These are phyloP conservation scores for Colletotrichum endophyticum DNA, from an alignment of 2,329 filamentous ascomycete genomes.

Conservation along the genomic window DNA sequence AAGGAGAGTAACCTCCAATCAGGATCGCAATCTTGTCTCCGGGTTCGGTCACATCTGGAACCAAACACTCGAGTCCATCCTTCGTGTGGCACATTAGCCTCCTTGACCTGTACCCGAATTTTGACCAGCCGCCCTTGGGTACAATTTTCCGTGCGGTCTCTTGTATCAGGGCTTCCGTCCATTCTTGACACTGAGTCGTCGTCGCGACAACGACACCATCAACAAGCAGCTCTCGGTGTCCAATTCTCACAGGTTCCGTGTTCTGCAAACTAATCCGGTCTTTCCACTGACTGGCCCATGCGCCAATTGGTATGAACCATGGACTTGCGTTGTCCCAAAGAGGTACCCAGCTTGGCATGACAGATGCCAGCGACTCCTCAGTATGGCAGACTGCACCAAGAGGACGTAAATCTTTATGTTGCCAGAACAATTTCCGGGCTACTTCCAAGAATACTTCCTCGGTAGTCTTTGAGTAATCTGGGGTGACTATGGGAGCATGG, in stretches of 20 bases:
- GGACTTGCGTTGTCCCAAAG: neutral
- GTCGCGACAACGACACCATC: neutral
- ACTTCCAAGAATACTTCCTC: neutral
- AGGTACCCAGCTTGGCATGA: neutral
- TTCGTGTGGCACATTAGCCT: neutral
- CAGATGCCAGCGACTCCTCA: neutral
- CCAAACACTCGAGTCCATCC: neutral
- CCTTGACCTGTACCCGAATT: neutral
- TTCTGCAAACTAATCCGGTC: neutral
- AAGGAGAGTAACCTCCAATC: neutral
- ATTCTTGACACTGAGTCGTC: neutral
- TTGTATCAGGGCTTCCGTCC: neutral
- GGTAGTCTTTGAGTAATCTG: neutral
- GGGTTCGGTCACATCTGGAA: neutral
- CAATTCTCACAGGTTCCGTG: neutral
- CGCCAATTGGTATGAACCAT: neutral
- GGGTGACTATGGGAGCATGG: neutral
- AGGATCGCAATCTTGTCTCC: neutral
- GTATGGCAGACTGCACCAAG: neutral
- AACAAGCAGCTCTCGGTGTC: neutral
- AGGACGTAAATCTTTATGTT: neutral
- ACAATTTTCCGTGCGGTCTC: neutral
- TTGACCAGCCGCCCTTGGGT: neutral
- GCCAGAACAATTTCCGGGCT: neutral
- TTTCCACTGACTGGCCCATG: neutral